phyloP scores from a whole-genome alignment of 192 early-diverging fungal genomes.

The Coemansia sp. region DNA sequence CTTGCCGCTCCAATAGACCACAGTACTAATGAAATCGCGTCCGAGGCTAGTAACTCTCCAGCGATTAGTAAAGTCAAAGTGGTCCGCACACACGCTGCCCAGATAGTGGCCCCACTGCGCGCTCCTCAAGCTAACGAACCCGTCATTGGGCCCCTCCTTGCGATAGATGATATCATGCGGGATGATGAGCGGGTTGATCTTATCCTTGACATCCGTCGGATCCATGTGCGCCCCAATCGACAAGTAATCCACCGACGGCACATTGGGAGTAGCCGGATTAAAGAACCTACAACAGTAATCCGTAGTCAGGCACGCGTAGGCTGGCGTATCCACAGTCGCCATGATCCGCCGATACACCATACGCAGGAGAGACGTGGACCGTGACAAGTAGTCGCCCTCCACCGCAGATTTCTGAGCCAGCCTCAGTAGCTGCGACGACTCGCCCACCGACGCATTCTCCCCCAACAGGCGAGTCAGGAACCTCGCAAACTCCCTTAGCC shows the following conservation, averaged over 20 bases:
- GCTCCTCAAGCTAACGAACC: constrained; percentile 77
- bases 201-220: constrained; percentile 59
- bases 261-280: constrained; percentile 83
- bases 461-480: constrained; percentile 39
- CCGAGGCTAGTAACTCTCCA: constrained; percentile 41
- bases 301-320: constrained; percentile 86
- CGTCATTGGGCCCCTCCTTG: constrained; percentile 90
- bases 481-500: constrained; percentile 43
- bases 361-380: constrained; percentile 36
- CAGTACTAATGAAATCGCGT: constrained; percentile 38
- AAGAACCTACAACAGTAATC: constrained; percentile 84
- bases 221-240: constrained; percentile 76
- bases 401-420: constrained; percentile 26
- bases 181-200: constrained; percentile 71
- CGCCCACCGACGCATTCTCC: constrained; percentile 41
- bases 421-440: constrained; percentile 23
- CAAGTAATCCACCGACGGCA: constrained; percentile 72
- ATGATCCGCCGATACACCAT: constrained; percentile 60
- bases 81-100: constrained; percentile 76
- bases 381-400: constrained; percentile 27
- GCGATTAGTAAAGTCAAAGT: constrained; percentile 81
- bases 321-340: constrained; percentile 78
- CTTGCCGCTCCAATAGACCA: constrained; percentile 41
- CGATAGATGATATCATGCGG: constrained; percentile 75
- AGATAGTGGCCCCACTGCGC: constrained; percentile 89